Percentiles rank a stretch among this genome's conserved stretches.
phyloP scores from a whole-genome alignment of 2,329 filamentous ascomycete species.

The Ambrosiella xylebori region DNA sequence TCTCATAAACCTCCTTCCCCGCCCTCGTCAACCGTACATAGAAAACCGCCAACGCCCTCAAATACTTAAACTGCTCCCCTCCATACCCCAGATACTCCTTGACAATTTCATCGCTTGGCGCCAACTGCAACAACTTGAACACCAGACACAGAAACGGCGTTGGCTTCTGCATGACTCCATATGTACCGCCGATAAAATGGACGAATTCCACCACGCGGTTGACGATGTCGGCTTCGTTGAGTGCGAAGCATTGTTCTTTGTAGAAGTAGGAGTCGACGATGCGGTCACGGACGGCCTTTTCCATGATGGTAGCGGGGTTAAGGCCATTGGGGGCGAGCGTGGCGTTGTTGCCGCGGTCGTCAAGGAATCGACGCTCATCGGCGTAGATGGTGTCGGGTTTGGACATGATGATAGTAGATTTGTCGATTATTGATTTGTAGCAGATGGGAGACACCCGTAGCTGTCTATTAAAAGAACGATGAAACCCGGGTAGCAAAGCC shows the following conservation, averaged over 20 bases:
- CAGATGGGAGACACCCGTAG: background rate
- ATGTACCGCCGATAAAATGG: constrained; percentile 71
- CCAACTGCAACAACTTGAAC: constrained; percentile 85
- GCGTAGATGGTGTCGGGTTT: constrained; percentile 43
- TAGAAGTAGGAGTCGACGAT: constrained; percentile 94
- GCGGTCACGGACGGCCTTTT: constrained; percentile 87
- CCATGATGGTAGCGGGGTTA: constrained; percentile 89
- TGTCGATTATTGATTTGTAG: background rate
- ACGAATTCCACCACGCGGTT: constrained; percentile 77
- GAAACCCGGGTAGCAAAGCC: too few relatives aligned
- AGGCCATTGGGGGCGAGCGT: constrained; percentile 67
- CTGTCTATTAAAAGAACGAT: background rate
- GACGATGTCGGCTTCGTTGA: constrained; percentile 70
- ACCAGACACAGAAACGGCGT: constrained; percentile 85
- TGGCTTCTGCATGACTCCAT: constrained; percentile 67
- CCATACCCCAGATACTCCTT: constrained; percentile 62
- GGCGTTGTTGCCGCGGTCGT: constrained; percentile 70
- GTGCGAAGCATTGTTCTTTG: constrained; percentile 95
- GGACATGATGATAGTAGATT: constrained; percentile 6
- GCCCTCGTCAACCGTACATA: constrained; percentile 81
- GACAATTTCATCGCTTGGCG: constrained; percentile 62
- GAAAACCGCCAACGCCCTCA: constrained; percentile 77
- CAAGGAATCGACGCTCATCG: constrained; percentile 67
- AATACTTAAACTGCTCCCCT: constrained; percentile 66
- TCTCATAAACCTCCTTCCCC: constrained; percentile 61